Base-by-base conservation (phyloP, 1,284 basidiomycete genomes). In the Kalmanozyma brasiliensis region DNA sequence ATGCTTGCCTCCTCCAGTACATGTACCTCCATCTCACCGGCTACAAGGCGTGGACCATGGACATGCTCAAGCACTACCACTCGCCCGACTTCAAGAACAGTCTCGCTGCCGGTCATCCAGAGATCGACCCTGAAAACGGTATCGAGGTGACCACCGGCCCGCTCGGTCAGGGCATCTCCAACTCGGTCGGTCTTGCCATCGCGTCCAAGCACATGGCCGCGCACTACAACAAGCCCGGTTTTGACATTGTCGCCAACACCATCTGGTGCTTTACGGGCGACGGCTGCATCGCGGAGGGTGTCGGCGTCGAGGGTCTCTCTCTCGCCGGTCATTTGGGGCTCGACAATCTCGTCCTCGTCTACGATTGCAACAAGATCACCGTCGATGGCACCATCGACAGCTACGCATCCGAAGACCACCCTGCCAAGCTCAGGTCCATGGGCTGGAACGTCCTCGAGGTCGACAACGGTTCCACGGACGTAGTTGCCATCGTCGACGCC, bases 131-230 rank as follows among this genome's bases (percentile, higher is more conserved):
- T 82, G 90, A 58, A 8, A 62, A 93, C 74, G 94, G 94, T 75
- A 88, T 96, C 66, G 93, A 96, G 85, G 92, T 96, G 67, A 96
- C 94, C 74, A 96, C 94, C 57, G 94, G 93, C 62, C 93, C 94
- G 63, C 89, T 97, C 30, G 93, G 93, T 43, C 93, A 97, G 84
- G 77, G 63, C 79, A 90, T 96, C 82, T 88, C 90, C 73, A 94
- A 93, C 82, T 92, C 88, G 62, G 92, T 96, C 71, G 93, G 93
- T 83, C 85, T 97, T 49, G 94, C 93, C 57, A 93, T 95, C 57
- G 93, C 91, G n/a, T 89, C 94, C 84, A 90, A 91, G 29, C 92
- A 96, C 83, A 86, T 94, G 68, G 92, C 86, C 44, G 92, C 92
- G 33, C 85, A 89, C 49, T 96, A 89, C 86, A 96, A 96, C 87